phyloP scores from a whole-genome alignment of 176 grass and related monocot genomes.

The Musa beccarii region DNA sequence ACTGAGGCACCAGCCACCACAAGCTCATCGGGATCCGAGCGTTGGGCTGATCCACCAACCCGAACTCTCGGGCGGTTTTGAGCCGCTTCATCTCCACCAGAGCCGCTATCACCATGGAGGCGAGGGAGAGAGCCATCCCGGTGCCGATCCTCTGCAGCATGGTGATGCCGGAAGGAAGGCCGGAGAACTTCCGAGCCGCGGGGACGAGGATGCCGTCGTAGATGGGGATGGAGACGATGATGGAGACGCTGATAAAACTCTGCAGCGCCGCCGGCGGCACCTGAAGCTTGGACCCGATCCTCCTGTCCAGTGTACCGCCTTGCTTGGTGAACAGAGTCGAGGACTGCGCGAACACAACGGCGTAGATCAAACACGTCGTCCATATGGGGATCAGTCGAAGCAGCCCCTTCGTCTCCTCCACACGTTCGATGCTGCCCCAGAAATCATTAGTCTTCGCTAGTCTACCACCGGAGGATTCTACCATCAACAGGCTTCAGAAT shows the following conservation, averaged over 20 bases:
- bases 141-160: conserved; percentile 49
- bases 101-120: conserved; percentile 18
- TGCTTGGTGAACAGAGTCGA: not conserved
- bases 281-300: conserved; percentile 15
- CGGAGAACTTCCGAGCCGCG: conserved; percentile 9
- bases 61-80: conserved; percentile 15
- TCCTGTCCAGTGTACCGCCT: conserved; percentile 8
- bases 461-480: conserved; percentile 12
- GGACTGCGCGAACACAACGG: not conserved
- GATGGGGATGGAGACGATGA: conserved; percentile 19
- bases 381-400: not conserved
- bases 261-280: conserved; percentile 11
- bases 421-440: not conserved
- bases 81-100: conserved; percentile 48
- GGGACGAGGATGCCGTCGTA: conserved; percentile 51
- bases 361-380: not conserved
- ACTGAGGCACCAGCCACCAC: conserved; percentile 63
- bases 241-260: conserved; percentile 26
- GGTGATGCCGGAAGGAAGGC: conserved; percentile 28
- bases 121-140: conserved; percentile 25
- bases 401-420: not conserved
- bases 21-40: conserved; percentile 38
- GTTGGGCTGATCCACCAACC: conserved; percentile 4
- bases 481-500: too few relatives aligned
- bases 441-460: conserved; percentile 1